Base-by-base conservation (phyloP, 202 grass and related monocot species). In the Musa balbisiana region DNA sequence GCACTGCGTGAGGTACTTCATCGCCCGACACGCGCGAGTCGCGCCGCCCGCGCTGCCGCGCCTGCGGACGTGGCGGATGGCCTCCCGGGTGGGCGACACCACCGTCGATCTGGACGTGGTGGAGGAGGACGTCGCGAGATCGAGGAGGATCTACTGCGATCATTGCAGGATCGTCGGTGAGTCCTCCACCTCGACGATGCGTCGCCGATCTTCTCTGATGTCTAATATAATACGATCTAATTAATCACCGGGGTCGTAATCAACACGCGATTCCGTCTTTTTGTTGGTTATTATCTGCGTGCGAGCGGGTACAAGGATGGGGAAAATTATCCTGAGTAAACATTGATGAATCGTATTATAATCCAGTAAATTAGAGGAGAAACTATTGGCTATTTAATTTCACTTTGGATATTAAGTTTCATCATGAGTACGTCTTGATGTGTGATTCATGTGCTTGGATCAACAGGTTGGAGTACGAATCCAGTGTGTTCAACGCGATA, bases 121-220 rank as follows among this genome's bases (percentile, higher is more conserved):
- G 53, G 84, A 87, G 87, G 87, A 92, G 84, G 82, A 92, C 43
- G 87, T 92, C 4, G 53, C 59, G 51, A 50, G 77, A 33, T 73
- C 80, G n/a, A 75, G 27, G 15, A 69, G 78, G 27, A 67, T 85
- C 70, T 78, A 92, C 71, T 92, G 87, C 76, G 87, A 87, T 29
- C 84, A 89, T 69, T 92, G 90, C 78, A 89, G 82, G 10, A 74
- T 89, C 3, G 82, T 82, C 10, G 90, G 90, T 92, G 74, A 89
- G 86, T 88, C 8, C 0, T 19, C 19, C 9, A 24, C 2, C 8
- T 33, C 1, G 25, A 16, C 26, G 53, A 43, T 23, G 63, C 10
- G 16, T 59, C 9, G 11, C 60, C 25, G 1, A 13, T 79, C n/a
- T 43, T 43, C 4, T 43, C 33, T 43, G 33, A 43, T 43, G 33